Percentiles rank a stretch among this genome's conserved stretches.
Evolutionary conservation across 2,329 filamentous ascomycete genomes (phyloP).

Genomic region (Aspergillus sp.): DNA sequence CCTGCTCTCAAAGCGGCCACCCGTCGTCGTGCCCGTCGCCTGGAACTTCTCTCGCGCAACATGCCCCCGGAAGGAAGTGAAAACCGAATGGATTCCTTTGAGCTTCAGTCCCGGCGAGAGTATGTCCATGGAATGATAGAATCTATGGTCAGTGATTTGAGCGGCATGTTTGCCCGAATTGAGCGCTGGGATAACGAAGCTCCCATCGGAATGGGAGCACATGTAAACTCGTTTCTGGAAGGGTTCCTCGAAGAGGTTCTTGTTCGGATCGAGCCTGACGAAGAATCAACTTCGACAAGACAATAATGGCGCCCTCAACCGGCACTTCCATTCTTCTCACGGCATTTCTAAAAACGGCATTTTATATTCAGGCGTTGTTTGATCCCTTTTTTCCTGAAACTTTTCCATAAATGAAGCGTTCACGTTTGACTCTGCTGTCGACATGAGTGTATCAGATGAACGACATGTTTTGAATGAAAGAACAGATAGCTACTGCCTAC

Average conservation of each 20-base stretch:
- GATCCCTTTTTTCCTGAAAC: too few species aligned
- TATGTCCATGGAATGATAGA: constrained; percentile 81
- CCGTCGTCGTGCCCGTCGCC: constrained; percentile 66
- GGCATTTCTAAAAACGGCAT: background rate
- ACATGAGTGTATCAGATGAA: background rate
- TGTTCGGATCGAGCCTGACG: constrained; percentile 76
- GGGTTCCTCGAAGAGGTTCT: constrained; percentile 91
- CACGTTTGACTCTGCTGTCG: background rate
- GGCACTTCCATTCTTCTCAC: background rate
- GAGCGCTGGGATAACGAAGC: constrained; percentile 83
- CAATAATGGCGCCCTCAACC: background rate
- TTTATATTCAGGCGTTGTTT: background rate
- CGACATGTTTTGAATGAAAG: background rate
- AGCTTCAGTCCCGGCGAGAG: constrained; percentile 63
- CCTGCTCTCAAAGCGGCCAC: constrained; percentile 90
- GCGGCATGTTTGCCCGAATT: constrained; percentile 82
- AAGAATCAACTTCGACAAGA: constrained; percentile 8
- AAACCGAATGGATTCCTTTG: constrained; percentile 42
- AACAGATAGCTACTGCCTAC: background rate
- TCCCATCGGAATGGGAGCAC: constrained; percentile 90
- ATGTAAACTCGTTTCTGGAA: constrained; percentile 84
- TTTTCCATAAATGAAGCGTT: background rate
- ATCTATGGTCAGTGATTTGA: constrained; percentile 77
- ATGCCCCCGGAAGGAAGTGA: constrained; percentile 54
- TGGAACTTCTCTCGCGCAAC: constrained; percentile 43